Base-by-base conservation (phyloP, 495 filamentous ascomycete genomes). In the Xylaria acuta region DNA sequence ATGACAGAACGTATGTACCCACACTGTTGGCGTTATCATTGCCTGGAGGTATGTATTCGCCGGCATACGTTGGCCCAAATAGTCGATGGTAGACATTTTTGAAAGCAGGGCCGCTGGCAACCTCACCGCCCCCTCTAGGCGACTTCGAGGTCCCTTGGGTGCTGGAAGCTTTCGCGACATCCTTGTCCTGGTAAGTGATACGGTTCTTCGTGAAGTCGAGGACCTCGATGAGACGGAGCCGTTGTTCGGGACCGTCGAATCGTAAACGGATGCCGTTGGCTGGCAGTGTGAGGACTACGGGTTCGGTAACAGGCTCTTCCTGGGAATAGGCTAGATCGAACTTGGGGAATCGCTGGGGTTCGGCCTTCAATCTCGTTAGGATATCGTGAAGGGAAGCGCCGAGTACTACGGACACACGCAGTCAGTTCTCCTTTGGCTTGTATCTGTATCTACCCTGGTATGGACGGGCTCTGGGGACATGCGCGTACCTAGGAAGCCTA, bases 201-300 rank as follows among this genome's bases (percentile, higher is more conserved):
- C 89, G 87, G 45, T 88, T 92, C 78, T 94, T 95, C n/a, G 91
- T 89, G 73, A 99, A 98, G 78, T 98, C 94, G 27, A 93, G 81
- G 25, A 98, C 87, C 80, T 99, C 96, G 76, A 99, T 93, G 63
- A 99, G 80, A 1, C 96, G 92, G 20, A 99, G 84, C 53, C 95
- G 88, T 82, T 99, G 96, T 75, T 97, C 94, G 3, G 94, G 90
- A 0, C 95, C 96, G 77, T 99, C 96, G 75, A 99, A 99, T 34
- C 92, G 93, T 62, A 98, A 82, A 16, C 95, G 92, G 34, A 99
- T 75, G 25, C 96, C 96, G 81, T 98, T 98, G 7, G 87, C 86
- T 12, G 94, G 92, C 14, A 98, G 88, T 47, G 84, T 86, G 38
- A 99, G 77, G 43, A 92, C 79, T 27, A 97, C 86, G 1, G 93